Conservation (phyloP, 192 early-diverging fungal species). For the Gaertneriomyces semiglobifer region DNA sequence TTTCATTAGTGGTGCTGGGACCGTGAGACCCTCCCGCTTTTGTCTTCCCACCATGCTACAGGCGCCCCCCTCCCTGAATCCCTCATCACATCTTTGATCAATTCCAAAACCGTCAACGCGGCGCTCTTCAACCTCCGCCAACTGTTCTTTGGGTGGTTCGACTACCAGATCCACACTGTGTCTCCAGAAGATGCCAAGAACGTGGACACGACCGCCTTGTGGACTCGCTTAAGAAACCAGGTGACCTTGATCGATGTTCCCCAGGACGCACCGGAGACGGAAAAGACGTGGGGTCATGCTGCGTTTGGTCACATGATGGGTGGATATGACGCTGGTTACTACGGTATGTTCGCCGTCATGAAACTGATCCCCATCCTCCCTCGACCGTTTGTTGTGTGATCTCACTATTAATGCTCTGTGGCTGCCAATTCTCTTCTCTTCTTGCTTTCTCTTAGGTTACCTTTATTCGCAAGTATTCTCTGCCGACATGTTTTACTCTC, state of each 20-base stretch:
- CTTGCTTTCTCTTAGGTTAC: conserved; percentile 50
- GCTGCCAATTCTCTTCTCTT: neutral
- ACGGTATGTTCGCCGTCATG: too few relatives aligned
- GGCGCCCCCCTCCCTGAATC: conserved; percentile 59
- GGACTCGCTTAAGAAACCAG: conserved; percentile 43
- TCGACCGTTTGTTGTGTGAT: neutral
- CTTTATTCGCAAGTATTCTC: conserved; percentile 76
- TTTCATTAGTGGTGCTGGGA: conserved; percentile 42
- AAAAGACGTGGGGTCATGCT: conserved; percentile 34
- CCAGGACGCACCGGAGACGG: neutral
- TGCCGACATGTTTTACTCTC: conserved; percentile 75
- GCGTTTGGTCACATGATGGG: conserved; percentile 68
- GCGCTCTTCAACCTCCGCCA: conserved; percentile 72
- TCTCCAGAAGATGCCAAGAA: conserved; percentile 33
- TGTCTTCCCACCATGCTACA: conserved; percentile 70
- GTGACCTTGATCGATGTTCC: conserved; percentile 21
- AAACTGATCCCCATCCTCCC: too few relatives aligned
- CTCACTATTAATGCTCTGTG: neutral
- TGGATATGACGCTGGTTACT: conserved; percentile 61
- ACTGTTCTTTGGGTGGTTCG: conserved; percentile 70
- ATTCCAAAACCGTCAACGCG: conserved; percentile 72
- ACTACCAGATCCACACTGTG: conserved; percentile 70
- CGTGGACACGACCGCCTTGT: conserved; percentile 47
- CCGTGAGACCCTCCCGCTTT: conserved; percentile 30
- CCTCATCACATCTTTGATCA: conserved; percentile 64